Evolutionary conservation across 2,329 filamentous ascomycete species (phyloP).

Genomic region (Pseudocercospora fuligena): DNA sequence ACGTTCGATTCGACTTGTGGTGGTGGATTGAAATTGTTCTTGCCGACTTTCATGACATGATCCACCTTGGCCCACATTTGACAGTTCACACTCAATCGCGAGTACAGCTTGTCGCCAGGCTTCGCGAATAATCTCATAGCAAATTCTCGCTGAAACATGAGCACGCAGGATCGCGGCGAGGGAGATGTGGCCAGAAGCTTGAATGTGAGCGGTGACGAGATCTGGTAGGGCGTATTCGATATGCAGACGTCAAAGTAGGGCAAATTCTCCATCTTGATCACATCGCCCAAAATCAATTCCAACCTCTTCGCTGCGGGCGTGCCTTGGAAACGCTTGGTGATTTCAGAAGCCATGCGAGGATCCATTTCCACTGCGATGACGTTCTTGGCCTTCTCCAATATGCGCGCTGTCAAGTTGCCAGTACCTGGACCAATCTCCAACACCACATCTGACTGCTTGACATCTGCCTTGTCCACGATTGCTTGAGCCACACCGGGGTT

Average conservation of each 20-base stretch:
- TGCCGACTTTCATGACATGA: conserved; percentile 87
- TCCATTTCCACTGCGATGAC: conserved; percentile 89
- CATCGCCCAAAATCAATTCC: conserved; percentile 87
- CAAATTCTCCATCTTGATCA: conserved; percentile 80
- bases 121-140: conserved; percentile 86
- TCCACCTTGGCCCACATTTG: conserved; percentile 84
- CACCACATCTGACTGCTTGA: conserved; percentile 88
- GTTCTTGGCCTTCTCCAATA: conserved; percentile 84
- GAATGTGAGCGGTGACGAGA: conserved; percentile 90
- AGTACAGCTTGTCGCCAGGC: conserved; percentile 87
- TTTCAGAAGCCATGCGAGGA: conserved; percentile 93
- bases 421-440: conserved; percentile 92
- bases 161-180: conserved; percentile 80
- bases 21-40: conserved; percentile 95
- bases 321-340: conserved; percentile 91
- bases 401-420: conserved; percentile 85
- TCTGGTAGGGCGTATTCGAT: conserved; percentile 76
- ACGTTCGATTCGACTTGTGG: conserved; percentile 91
- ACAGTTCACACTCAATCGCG: conserved; percentile 86
- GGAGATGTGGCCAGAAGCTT: conserved; percentile 81
- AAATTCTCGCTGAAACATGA: conserved; percentile 98
- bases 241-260: conserved; percentile 84
- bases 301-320: conserved; percentile 82
- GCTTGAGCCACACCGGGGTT: conserved; percentile 83
- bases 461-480: conserved; percentile 82